A percentile compares a stretch with the other conserved stretches of the same genome.
These are phyloP conservation scores for Ramalina intermedia DNA, from an alignment of 495 filamentous ascomycete species.

Conservation along the genomic window DNA sequence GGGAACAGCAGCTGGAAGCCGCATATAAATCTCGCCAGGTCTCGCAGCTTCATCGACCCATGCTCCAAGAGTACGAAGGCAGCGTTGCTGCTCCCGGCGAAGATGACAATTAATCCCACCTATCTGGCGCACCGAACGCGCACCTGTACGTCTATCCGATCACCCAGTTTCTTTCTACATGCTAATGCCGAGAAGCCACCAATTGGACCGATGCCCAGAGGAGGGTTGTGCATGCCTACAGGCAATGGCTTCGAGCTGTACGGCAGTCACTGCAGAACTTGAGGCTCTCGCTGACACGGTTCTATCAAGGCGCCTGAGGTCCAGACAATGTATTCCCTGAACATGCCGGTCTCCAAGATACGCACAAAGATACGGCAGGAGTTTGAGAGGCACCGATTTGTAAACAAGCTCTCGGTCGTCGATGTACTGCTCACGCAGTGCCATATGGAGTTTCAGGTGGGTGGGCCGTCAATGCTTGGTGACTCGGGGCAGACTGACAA, in stretches of 20 bases:
- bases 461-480: background rate
- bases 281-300: background rate
- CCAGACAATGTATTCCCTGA: slow-evolving; percentile 87
- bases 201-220: slow-evolving; percentile 75
- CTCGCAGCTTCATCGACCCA: too few species aligned
- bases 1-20: too few species aligned
- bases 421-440: slow-evolving; percentile 81
- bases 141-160: slow-evolving; percentile 52
- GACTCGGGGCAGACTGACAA: background rate
- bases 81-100: slow-evolving; percentile 4
- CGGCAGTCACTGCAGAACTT: slow-evolving; percentile 23
- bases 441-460: slow-evolving; percentile 76
- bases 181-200: slow-evolving; percentile 41
- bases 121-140: slow-evolving; percentile 81
- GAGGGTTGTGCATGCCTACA: slow-evolving; percentile 73
- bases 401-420: slow-evolving; percentile 71
- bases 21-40: too few species aligned
- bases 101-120: slow-evolving; percentile 78
- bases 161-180: background rate
- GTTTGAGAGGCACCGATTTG: slow-evolving; percentile 90
- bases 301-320: slow-evolving; percentile 72
- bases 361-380: slow-evolving; percentile 93
- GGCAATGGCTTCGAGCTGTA: slow-evolving; percentile 90
- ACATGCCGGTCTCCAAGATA: slow-evolving; percentile 72
- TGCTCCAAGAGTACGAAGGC: too few species aligned